Conservation (phyloP, 768 basidiomycete species). For the Peribolospora baueri region DNA sequence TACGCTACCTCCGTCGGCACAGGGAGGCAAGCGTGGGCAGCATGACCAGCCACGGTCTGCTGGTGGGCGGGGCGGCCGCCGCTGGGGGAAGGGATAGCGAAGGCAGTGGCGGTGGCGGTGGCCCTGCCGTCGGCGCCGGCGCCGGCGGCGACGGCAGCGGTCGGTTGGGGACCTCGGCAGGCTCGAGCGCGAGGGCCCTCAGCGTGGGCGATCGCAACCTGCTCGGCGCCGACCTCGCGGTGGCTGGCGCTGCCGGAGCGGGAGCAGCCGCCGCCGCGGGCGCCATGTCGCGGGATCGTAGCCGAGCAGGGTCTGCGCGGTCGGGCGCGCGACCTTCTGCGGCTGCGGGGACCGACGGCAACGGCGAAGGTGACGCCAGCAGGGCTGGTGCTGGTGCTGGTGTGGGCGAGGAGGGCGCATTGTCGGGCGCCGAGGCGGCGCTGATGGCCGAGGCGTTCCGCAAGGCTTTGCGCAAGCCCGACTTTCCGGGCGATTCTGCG, state of each 20-base stretch:
- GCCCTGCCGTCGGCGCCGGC: slow-evolving; percentile 15
- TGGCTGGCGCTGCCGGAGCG: not conserved
- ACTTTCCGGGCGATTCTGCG: slow-evolving; percentile 30
- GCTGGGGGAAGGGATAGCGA: slow-evolving; percentile 2
- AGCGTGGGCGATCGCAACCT: slow-evolving; percentile 42
- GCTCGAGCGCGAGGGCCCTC: not conserved
- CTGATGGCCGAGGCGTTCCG: slow-evolving; percentile 85
- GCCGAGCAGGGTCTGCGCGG: not conserved
- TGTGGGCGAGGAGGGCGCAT: slow-evolving; percentile 13
- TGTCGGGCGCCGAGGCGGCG: slow-evolving; percentile 64
- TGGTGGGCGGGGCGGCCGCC: slow-evolving; percentile 23
- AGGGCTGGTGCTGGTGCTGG: not conserved
- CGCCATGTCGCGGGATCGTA: not conserved
- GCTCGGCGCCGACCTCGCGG: not conserved
- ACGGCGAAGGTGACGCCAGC: too few species aligned
- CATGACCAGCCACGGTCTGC: not conserved
- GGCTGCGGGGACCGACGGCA: too few species aligned
- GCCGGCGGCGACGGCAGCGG: not conserved
- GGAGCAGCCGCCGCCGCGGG: not conserved
- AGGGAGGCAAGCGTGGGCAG: not conserved
- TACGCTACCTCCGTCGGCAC: slow-evolving; percentile 36
- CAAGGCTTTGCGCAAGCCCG: slow-evolving; percentile 64
- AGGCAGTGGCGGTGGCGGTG: too few species aligned
- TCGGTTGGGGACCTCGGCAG: too few species aligned
- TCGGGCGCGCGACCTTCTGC: too few species aligned